Percentiles rank a stretch among this genome's conserved stretches.
Conservation (phyloP, 2,329 filamentous ascomycete species). For the Albophoma yamanashiensis region DNA sequence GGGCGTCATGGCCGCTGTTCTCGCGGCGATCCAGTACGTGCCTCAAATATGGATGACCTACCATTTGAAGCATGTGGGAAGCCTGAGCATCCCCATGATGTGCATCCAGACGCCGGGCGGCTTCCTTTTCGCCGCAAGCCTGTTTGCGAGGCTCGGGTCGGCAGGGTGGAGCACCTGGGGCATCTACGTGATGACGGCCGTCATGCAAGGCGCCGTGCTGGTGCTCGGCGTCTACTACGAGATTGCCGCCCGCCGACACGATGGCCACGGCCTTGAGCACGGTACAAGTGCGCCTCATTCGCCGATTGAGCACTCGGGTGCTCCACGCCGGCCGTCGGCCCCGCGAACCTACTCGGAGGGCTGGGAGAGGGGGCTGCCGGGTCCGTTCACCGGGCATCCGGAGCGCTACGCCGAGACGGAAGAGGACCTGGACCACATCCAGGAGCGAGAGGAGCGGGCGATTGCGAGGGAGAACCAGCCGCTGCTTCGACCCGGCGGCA, state of each 20-base stretch:
- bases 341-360: slow-evolving; percentile 37
- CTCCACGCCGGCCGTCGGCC: slow-evolving; percentile 23
- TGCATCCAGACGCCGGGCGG: slow-evolving; percentile 92
- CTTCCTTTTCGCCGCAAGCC: slow-evolving; percentile 76
- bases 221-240: slow-evolving; percentile 73
- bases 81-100: slow-evolving; percentile 95
- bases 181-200: slow-evolving; percentile 77
- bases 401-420: slow-evolving; percentile 40
- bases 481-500: slow-evolving; percentile 37
- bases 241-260: slow-evolving; percentile 30
- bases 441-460: slow-evolving; percentile 39
- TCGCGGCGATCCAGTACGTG: slow-evolving; percentile 84
- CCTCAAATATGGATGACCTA: slow-evolving; percentile 94
- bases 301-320: slow-evolving; percentile 13
- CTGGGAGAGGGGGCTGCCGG: slow-evolving; percentile 38
- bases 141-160: slow-evolving; percentile 68
- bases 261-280: slow-evolving; percentile 11
- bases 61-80: slow-evolving; percentile 73
- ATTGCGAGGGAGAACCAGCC: slow-evolving; percentile 40
- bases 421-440: slow-evolving; percentile 38
- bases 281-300: slow-evolving; percentile 15
- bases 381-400: slow-evolving; percentile 40
- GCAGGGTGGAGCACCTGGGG: slow-evolving; percentile 95
- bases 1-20: slow-evolving; percentile 64
- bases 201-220: slow-evolving; percentile 73